A percentile compares a stretch with the other conserved stretches of the same genome.
These are phyloP conservation scores for Trametes cinnabarina DNA, from an alignment of 768 basidiomycete species.

Conservation along the genomic window DNA sequence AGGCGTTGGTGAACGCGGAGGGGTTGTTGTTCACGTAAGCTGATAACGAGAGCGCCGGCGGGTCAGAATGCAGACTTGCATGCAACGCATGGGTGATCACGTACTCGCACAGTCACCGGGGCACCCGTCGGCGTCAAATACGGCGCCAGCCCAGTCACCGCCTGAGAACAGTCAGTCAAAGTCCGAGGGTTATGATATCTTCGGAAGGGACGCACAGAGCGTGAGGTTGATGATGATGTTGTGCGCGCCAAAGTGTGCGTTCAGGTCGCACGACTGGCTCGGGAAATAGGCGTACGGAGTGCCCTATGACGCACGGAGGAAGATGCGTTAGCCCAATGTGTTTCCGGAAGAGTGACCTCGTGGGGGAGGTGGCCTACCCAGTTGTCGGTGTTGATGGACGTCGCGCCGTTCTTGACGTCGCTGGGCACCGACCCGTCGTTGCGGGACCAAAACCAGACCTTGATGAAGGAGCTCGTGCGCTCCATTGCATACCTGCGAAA, in stretches of 20 bases:
- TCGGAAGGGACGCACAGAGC: constrained; percentile 42
- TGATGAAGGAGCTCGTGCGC: constrained; percentile 53
- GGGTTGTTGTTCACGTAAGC: constrained; percentile 70
- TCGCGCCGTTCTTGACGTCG: constrained; percentile 42
- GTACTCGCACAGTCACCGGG: constrained; percentile 49
- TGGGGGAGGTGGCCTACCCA: constrained; percentile 43
- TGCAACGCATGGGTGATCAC: constrained; percentile 21
- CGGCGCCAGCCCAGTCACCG: constrained; percentile 56
- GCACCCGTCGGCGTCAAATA: constrained; percentile 48
- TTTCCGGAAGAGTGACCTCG: background rate
- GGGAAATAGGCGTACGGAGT: constrained; percentile 62
- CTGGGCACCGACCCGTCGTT: constrained; percentile 38
- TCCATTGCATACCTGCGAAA: constrained; percentile 49
- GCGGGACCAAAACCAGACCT: constrained; percentile 72
- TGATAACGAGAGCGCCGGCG: constrained; percentile 22
- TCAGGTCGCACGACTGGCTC: constrained; percentile 52
- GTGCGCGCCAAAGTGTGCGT: constrained; percentile 48
- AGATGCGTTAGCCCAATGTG: too few relatives aligned
- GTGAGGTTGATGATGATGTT: constrained; percentile 70
- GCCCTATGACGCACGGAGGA: constrained; percentile 37
- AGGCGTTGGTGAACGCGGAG: constrained; percentile 61
- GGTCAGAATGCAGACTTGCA: background rate
- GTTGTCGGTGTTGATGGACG: constrained; percentile 43
- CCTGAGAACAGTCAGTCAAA: constrained; percentile 6
- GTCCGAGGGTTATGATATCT: background rate